Evolutionary conservation across 169 alveolate genomes (phyloP).

Genomic region (Perkinsus olseni): DNA sequence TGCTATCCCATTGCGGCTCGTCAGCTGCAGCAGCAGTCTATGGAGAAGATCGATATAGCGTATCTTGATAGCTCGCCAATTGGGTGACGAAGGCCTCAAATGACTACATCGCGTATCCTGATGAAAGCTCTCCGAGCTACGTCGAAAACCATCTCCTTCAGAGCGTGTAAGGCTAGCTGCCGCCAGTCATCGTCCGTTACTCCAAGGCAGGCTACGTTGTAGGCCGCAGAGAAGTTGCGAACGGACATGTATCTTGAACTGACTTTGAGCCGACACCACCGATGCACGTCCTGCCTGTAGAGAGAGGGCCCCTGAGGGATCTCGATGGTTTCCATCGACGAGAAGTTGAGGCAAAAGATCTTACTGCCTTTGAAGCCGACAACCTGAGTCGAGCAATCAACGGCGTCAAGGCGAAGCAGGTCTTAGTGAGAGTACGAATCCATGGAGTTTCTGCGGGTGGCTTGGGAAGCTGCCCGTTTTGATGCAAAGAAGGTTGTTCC

Average conservation of each 20-base stretch:
- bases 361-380: constrained; percentile 87
- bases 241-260: not conserved
- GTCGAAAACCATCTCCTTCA: constrained; percentile 55
- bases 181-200: constrained; percentile 78
- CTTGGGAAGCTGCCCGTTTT: constrained; percentile 76
- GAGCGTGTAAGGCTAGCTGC: constrained; percentile 69
- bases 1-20: constrained; percentile 25
- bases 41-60: constrained; percentile 53
- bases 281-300: constrained; percentile 64
- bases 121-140: constrained; percentile 67
- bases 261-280: not conserved
- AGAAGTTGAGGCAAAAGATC: constrained; percentile 60
- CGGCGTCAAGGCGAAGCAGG: not conserved
- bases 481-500: constrained; percentile 64
- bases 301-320: constrained; percentile 74
- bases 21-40: constrained; percentile 44
- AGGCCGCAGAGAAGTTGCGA: constrained; percentile 61
- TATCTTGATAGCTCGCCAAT: not conserved
- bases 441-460: constrained; percentile 71
- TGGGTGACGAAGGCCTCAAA: not conserved
- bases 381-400: constrained; percentile 13
- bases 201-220: constrained; percentile 78
- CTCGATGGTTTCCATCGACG: constrained; percentile 69
- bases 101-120: constrained; percentile 55
- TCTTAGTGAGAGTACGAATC: constrained; percentile 36